Evolutionary conservation across 1,284 basidiomycete genomes (phyloP).

Genomic region (Farysia itapuensis): DNA sequence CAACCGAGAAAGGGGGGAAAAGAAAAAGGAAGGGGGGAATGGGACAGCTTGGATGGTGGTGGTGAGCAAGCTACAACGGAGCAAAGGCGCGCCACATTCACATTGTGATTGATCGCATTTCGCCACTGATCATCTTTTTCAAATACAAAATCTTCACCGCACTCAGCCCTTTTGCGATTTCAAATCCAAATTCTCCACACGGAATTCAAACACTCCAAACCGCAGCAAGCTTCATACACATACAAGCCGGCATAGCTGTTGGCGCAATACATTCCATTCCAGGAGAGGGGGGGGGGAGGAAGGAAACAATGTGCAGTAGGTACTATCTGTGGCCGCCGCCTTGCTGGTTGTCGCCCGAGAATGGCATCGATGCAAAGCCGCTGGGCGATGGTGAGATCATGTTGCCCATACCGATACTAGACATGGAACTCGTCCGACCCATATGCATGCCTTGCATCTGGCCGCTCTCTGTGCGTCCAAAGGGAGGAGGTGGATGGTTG

Average conservation of each 20-base stretch:
- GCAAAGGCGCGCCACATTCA: too few relatives aligned
- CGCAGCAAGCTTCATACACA: too few relatives aligned
- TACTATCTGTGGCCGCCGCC: background rate
- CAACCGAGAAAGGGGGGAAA: background rate
- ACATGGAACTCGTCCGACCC: slow-evolving; percentile 18
- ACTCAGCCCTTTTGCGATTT: too few relatives aligned
- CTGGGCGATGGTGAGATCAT: slow-evolving; percentile 24
- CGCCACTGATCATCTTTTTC: too few relatives aligned
- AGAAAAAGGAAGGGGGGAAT: background rate
- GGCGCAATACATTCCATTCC: too few relatives aligned
- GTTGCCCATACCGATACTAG: slow-evolving; percentile 17
- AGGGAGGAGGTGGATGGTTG: slow-evolving; percentile 16
- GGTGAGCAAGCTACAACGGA: background rate
- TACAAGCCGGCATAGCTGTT: too few relatives aligned
- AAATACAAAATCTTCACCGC: too few relatives aligned
- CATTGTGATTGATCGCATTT: too few relatives aligned
- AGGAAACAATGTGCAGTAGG: background rate
- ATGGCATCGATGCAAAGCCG: slow-evolving; percentile 15
- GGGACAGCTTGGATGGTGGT: background rate
- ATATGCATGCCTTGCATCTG: slow-evolving; percentile 24
- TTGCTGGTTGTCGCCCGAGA: slow-evolving; percentile 23
- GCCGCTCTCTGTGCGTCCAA: slow-evolving; percentile 25
- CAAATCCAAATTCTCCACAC: too few relatives aligned
- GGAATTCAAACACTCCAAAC: too few relatives aligned
- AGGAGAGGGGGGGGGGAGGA: background rate